phyloP scores from a whole-genome alignment of 768 basidiomycete species.

The Macrolepiota albuminosa region DNA sequence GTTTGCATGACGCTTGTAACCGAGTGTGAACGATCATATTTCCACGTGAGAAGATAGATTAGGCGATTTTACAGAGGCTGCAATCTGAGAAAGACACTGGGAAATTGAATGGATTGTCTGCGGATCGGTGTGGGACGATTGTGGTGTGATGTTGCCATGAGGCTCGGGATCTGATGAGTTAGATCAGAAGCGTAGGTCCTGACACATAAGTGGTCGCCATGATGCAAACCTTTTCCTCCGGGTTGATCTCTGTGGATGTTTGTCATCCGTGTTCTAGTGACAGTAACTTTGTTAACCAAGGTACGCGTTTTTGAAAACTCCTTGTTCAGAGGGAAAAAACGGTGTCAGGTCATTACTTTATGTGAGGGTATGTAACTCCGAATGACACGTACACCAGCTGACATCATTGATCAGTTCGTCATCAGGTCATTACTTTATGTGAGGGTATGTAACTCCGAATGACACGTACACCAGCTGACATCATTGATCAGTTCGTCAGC shows the following conservation, averaged over 20 bases:
- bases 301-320: background rate
- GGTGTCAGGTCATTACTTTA: background rate
- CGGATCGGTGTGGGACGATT: constrained; percentile 31
- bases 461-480: background rate
- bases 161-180: constrained; percentile 20
- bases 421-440: background rate
- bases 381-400: background rate
- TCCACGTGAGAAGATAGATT: constrained; percentile 19
- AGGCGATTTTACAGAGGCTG: constrained; percentile 21
- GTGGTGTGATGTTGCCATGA: constrained; percentile 25
- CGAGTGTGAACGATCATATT: constrained; percentile 17
- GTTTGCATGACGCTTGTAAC: constrained; percentile 19
- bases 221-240: background rate
- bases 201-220: background rate
- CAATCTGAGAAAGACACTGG: constrained; percentile 21
- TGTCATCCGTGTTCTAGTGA: background rate
- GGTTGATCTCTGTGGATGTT: background rate
- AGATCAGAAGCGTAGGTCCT: constrained; percentile 18
- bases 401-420: constrained; percentile 4
- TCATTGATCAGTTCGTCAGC: constrained; percentile 2
- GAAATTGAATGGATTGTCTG: constrained; percentile 29
- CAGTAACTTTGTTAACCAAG: background rate
- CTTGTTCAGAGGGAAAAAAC: background rate
- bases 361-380: background rate
- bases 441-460: background rate